Evolutionary conservation across 192 early-diverging fungal species (phyloP), one percentile per base, ranked within the genome.

Genomic region (Helicostylum pulchrum): DNA sequence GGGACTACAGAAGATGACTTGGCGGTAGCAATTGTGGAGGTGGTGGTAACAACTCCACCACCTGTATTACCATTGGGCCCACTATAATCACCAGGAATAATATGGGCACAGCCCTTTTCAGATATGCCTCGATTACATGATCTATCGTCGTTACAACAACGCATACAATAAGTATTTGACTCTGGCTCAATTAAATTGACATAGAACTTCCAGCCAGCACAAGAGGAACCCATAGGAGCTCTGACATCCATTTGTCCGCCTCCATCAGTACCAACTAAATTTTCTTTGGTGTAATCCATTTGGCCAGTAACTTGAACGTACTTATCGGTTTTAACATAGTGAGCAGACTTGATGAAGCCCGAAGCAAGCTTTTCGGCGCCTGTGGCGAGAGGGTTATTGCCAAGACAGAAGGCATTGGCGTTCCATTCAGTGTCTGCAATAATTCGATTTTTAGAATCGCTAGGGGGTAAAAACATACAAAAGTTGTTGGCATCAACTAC

Each of bases 301-400:
- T 67, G 68, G 32, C 82, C 82, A 14, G 82, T 84, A 31, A 81
- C 64, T 61, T 84, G 82, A 9, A 84, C 78, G 17, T 78, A 84
- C 0, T 12, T 49, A 12, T 68, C 61, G 4, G 44, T 50, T 0
- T 56, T 57, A 7, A 66, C 62, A 46, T 64, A 81, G 14, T 84
- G 73, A 4, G 72, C 61, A 5, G 77, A 71, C 47, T 61, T 15
- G 54, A 84, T 78, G 36, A 84, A 81, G 30, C 74, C 80, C 0
- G 17, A 12, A 6, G 77, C 68, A 5, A 81, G 55, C 1, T 9
- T 63, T 1, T 64, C 50, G 0, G 81, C 81, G 34, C 72, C 70
- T 19, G 66, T 71, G 10, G 82, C 76, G 4, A 56, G 21, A 6
- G 79, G 62, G 5, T 77, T 53, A 1, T 19, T 34, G 7, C 68